Conservation (phyloP, 2,329 filamentous ascomycete genomes). For the Neonectria ditissima region DNA sequence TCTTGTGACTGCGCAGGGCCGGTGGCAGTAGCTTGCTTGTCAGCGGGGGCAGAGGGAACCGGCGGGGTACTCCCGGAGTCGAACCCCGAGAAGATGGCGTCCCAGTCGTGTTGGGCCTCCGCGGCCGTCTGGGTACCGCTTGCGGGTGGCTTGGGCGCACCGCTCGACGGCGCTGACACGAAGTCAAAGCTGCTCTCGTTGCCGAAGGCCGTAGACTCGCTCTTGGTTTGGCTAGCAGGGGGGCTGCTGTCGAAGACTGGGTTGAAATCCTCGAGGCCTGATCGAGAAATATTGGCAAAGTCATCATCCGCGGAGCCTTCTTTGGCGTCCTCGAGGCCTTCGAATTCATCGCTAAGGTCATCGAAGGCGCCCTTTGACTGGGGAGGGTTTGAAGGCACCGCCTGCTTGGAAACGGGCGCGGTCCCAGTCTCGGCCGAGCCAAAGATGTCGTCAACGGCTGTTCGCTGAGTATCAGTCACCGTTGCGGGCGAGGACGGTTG, state of each 20-base stretch:
- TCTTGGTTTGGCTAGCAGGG: constrained; percentile 65
- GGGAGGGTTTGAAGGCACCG: constrained; percentile 49
- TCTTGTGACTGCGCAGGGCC: constrained; percentile 55
- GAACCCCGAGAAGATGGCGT: constrained; percentile 88
- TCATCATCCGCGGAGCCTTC: constrained; percentile 84
- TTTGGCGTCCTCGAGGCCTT: constrained; percentile 85
- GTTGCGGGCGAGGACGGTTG: constrained; percentile 49
- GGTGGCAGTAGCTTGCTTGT: constrained; percentile 32
- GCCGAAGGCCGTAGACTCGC: constrained; percentile 63
- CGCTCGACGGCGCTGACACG: constrained; percentile 55
- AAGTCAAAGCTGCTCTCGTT: constrained; percentile 72
- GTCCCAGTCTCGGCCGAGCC: constrained; percentile 49
- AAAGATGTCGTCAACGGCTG: constrained; percentile 58
- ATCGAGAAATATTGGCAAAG: constrained; percentile 79
- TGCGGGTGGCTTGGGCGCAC: constrained; percentile 52
- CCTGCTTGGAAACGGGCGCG: constrained; percentile 45
- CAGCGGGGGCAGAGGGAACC: constrained; percentile 34
- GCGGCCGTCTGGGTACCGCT: constrained; percentile 53
- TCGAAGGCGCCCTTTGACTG: constrained; percentile 70
- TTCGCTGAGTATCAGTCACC: constrained; percentile 47
- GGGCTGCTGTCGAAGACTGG: constrained; percentile 81
- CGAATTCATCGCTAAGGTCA: constrained; percentile 83
- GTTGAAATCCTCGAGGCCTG: constrained; percentile 82
- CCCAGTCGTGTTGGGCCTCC: constrained; percentile 82
- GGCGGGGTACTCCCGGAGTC: constrained; percentile 64